Evolutionary conservation across 1,284 basidiomycete species (phyloP), one percentile per base, ranked within the genome.

Genomic region (Porogramme epimiltina): DNA sequence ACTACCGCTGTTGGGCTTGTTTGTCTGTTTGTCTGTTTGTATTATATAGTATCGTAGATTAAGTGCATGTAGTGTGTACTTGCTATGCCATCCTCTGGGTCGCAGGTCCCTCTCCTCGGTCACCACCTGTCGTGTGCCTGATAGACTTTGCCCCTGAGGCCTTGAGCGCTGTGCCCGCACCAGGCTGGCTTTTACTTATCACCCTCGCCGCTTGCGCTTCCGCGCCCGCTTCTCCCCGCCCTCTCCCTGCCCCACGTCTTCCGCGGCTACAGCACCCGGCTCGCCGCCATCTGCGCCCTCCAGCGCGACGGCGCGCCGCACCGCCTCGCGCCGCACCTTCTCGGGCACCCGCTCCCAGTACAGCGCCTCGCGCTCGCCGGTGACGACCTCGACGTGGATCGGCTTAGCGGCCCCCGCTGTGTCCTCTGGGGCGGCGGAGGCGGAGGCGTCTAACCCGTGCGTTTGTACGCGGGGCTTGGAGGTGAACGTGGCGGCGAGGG

Each of bases 271-370:
- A 3, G 24, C 26, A 3, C 23, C 55, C 5, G 5, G 49, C 1
- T 10, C 50, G 11, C 13, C 49, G 10, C 26, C 22, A 1, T 23
- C 45, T n/a, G 2, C 26, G 10, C 26, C 34, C 2, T 23, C 28
- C n/a, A 33, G 46, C 42, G 26, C 47, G 15, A 59, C 28, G 1
- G 75, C 77, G 62, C 76, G 80, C 46, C 74, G 73, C 23, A 90
- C 79, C 0, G 88, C 87, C 59, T 80, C 76, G 44, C 70, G 65
- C 20, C 83, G 73, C 16, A 90, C 74, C 62, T 87, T 90, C 61
- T 84, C 80, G 0, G 89, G 89, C 0, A 91, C 81, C 58, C 84
- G 85, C 50, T 81, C 78, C 89, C 89, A 92, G 61, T 91, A 92
- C 18, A 91, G 49, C 55, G 78, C 79, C 61, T 91, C 89, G 46